These are phyloP conservation scores for Fusarium begoniae DNA, from an alignment of 2,329 filamentous ascomycete species.

Conservation along the genomic window DNA sequence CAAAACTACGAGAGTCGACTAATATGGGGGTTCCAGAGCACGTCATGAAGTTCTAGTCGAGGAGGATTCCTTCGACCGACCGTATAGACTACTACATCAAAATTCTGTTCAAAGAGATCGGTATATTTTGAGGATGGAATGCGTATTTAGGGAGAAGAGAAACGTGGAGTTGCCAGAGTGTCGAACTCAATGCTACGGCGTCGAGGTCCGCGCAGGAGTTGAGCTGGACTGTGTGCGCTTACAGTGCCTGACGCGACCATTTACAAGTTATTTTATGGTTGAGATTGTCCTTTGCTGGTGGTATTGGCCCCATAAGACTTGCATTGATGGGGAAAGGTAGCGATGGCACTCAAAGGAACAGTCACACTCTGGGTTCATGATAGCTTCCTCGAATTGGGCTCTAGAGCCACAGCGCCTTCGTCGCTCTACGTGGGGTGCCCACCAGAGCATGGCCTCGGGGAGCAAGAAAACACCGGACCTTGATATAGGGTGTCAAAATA, in stretches of 20 bases:
- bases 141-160: constrained; percentile 38
- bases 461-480: no score
- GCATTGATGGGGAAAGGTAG: constrained; percentile 45
- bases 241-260: no score
- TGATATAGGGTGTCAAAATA: no score
- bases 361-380: constrained; percentile 46
- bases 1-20: constrained; percentile 21
- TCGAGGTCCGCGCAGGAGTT: constrained; percentile 43
- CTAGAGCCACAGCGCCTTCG: no score
- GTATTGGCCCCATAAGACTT: constrained; percentile 10
- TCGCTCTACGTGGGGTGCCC: no score
- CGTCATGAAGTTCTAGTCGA: constrained; percentile 43
- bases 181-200: constrained; percentile 44
- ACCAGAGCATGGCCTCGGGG: not conserved
- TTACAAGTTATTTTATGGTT: no score
- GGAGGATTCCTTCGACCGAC: not conserved
- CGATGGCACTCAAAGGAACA: constrained; percentile 47
- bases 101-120: not conserved
- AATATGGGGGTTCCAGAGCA: constrained; percentile 38
- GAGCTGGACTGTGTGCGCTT: constrained; percentile 36
- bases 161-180: constrained; percentile 13
- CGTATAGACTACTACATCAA: no score
- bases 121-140: constrained; percentile 36
- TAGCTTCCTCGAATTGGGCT: constrained; percentile 30
- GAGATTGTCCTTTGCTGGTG: not conserved